These are phyloP conservation scores for Podospora bellae-mahoneyi DNA, from an alignment of 495 filamentous ascomycete species.

Conservation along the genomic window DNA sequence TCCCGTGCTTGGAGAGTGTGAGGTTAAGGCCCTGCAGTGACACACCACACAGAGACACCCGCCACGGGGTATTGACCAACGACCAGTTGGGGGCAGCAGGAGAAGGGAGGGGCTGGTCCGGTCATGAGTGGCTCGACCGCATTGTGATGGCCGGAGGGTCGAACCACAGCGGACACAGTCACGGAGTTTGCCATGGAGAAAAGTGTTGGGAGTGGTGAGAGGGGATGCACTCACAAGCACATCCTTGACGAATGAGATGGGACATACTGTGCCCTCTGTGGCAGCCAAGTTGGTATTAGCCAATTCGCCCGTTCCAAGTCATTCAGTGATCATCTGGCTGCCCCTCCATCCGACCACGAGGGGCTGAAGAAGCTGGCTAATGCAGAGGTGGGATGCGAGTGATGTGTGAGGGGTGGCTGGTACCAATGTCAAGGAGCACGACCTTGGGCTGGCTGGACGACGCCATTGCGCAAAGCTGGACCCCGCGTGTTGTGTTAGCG, in stretches of 20 bases:
- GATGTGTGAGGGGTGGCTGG: constrained; percentile 14
- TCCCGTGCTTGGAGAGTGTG: neutral
- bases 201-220: constrained; percentile 14
- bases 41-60: neutral
- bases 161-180: constrained; percentile 15
- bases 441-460: constrained; percentile 35
- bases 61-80: neutral
- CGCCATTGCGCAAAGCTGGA: constrained; percentile 16
- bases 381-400: neutral
- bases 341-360: constrained; percentile 19
- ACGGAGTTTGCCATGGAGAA: constrained; percentile 6
- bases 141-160: constrained; percentile 9
- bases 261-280: constrained; percentile 66
- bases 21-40: neutral
- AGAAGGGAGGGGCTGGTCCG: neutral
- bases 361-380: neutral
- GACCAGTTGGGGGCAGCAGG: neutral
- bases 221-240: constrained; percentile 53
- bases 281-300: constrained; percentile 36
- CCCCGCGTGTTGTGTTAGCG: neutral
- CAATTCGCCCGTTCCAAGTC: constrained; percentile 24
- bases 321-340: neutral
- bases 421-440: constrained; percentile 52
- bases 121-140: constrained; percentile 19
- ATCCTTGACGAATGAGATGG: constrained; percentile 70